Base-by-base conservation (phyloP, 2,329 filamentous ascomycete species). In the Helminthosporium solani region DNA sequence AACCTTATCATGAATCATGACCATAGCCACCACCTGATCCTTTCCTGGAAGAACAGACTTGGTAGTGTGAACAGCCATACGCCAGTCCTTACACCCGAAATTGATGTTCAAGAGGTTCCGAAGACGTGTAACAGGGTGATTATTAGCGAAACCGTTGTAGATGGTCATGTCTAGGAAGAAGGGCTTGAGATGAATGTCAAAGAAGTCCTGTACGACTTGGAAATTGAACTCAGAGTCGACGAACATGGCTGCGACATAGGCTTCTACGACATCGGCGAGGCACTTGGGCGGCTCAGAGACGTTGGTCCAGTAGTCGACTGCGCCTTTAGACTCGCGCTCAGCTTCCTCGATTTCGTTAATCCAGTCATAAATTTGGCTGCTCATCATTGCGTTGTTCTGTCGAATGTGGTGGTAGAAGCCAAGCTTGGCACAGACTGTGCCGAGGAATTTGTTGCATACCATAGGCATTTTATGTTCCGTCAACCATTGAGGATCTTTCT, bases 381-480 rank as follows among this genome's bases (percentile, higher is more conserved):
- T 60, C 7, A 87, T 76, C 5, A 77, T 72, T 0, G 83, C 54
- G 21, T 73, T 70, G 47, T 73, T 73, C 44, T 75, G 73, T 2
- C 77, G 79, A 14, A 97, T 72, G 63, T 92, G 85, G 39, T 76
- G 81, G 63, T 96, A 84, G 44, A 97, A 86, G 0, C 81, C 85
- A 0, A 97, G 79, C 38, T 82, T 79, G 2, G 95, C 88, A 48
- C 87, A 87, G 2, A 97, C 75, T 15, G 85, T 88, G 1, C 88
- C 90, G 1, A 96, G 78, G 63, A 97, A 99, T 50, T 91, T 90
- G 73, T 99, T 99, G 42, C 89, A 94, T 0, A 94, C 91, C 88
- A 99, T 96, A n/a, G 91, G 90, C 85, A 95, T 96, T 73, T 97
- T 97, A 77, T 97, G 92, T 70, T 97, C 94, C 0, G 94, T 97